Evolutionary conservation across 805 yeast genomes (phyloP).

Genomic region (Candida gorgasii): DNA sequence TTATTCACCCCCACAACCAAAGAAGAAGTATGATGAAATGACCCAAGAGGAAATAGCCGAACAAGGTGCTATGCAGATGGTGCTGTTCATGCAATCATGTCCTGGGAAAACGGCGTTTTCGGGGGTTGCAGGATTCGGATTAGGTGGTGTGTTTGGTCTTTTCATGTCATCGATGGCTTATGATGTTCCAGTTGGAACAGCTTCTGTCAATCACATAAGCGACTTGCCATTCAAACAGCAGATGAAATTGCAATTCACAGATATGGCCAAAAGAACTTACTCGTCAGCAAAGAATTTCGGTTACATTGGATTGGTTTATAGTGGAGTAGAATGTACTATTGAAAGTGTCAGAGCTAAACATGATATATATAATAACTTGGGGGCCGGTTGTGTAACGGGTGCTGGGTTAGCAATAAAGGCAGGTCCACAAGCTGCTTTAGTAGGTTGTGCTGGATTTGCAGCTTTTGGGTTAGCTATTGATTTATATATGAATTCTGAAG

Average conservation of each 20-base stretch:
- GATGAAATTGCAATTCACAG: conserved; percentile 84
- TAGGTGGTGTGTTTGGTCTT: conserved; percentile 94
- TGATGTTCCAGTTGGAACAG: conserved; percentile 72
- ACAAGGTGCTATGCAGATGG: conserved; percentile 81
- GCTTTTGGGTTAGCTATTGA: conserved; percentile 91
- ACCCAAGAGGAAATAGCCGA: conserved; percentile 92
- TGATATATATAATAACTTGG: conserved; percentile 87
- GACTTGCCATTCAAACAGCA: conserved; percentile 92
- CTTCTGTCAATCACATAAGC: conserved; percentile 57
- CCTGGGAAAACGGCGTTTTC: conserved; percentile 92
- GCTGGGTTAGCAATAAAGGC: conserved; percentile 91
- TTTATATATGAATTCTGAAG: conserved; percentile 80
- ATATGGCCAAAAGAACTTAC: conserved; percentile 89
- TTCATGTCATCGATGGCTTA: conserved; percentile 88
- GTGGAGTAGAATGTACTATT: conserved; percentile 89
- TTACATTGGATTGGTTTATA: conserved; percentile 83
- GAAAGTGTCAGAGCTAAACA: conserved; percentile 87
- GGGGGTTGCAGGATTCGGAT: conserved; percentile 90
- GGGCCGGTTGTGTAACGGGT: conserved; percentile 96
- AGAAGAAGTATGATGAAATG: conserved; percentile 51
- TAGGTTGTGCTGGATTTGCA: conserved; percentile 98
- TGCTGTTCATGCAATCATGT: conserved; percentile 85
- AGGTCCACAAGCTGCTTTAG: conserved; percentile 88
- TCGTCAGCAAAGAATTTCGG: conserved; percentile 93
- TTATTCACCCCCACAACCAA: conserved; percentile 37